Evolutionary conservation across 2,329 filamentous ascomycete genomes (phyloP).

Genomic region (Claviceps digitariae): DNA sequence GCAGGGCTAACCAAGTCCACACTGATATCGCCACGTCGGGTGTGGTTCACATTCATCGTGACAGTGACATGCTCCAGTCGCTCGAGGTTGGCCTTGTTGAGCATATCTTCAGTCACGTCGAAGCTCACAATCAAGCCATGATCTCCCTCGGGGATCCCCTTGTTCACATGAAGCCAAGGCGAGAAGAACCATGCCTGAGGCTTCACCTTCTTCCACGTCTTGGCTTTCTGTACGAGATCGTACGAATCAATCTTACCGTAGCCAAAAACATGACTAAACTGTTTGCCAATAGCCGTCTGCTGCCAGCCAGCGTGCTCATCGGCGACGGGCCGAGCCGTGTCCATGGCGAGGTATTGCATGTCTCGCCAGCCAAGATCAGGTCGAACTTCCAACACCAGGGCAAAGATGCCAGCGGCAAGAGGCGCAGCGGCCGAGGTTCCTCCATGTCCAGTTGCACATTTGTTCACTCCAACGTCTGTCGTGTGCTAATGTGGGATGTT

Average conservation of each 20-base stretch:
- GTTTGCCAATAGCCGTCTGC: conserved; percentile 63
- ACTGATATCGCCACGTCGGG: conserved; percentile 76
- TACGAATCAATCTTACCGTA: conserved; percentile 93
- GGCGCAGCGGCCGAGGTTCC: conserved; percentile 94
- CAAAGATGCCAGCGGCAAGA: conserved; percentile 81
- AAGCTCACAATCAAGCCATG: conserved; percentile 69
- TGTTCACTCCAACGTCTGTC: conserved; percentile 76
- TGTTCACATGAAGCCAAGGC: conserved; percentile 83
- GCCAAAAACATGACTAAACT: conserved; percentile 88
- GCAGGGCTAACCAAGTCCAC: conserved; percentile 80
- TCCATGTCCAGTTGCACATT: conserved; percentile 71
- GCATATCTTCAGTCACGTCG: conserved; percentile 67
- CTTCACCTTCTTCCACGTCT: conserved; percentile 77
- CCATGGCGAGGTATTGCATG: conserved; percentile 77
- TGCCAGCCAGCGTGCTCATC: conserved; percentile 62
- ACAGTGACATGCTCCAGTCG: conserved; percentile 89
- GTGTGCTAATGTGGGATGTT: conserved; percentile 50
- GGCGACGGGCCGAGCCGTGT: conserved; percentile 73
- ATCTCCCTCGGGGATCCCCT: conserved; percentile 72
- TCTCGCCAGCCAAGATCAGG: conserved; percentile 89
- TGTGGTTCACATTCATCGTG: conserved; percentile 91
- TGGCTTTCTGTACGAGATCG: conserved; percentile 71
- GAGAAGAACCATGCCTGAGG: conserved; percentile 92
- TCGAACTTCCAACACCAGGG: conserved; percentile 70
- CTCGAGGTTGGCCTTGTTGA: conserved; percentile 70